Conservation (phyloP, 345 rosid genomes). For the Draba incana region DNA sequence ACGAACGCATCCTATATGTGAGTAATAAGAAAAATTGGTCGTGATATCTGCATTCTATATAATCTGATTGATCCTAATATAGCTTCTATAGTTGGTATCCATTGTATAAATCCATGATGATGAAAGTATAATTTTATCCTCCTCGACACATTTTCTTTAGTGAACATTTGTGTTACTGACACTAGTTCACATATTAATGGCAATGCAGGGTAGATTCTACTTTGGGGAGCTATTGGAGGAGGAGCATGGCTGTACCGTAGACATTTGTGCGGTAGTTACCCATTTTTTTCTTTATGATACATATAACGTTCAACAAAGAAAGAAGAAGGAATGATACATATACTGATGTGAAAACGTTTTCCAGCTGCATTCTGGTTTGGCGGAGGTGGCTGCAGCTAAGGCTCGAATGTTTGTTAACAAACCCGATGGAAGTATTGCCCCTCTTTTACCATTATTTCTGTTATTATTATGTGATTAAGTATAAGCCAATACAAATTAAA, state of each 20-base stretch:
- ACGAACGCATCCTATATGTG: constrained; percentile 66
- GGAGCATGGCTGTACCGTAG: constrained; percentile 69
- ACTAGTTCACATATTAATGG: constrained; percentile 21
- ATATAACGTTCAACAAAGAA: constrained; percentile 15
- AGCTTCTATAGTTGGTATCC: constrained; percentile 8
- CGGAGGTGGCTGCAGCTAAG: constrained; percentile 97
- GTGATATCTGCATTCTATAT: neutral
- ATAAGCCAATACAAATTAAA: constrained; percentile 4
- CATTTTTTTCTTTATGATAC: constrained; percentile 25
- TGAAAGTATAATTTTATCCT: constrained; percentile 1
- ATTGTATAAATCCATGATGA: constrained; percentile 5
- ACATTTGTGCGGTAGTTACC: constrained; percentile 66
- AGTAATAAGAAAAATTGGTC: constrained; percentile 41
- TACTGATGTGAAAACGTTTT: constrained; percentile 37
- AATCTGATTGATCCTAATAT: constrained; percentile 14
- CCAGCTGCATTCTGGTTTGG: constrained; percentile 91
- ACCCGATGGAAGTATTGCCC: constrained; percentile 88
- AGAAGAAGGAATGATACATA: constrained; percentile 16
- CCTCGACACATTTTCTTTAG: neutral
- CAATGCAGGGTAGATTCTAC: constrained; percentile 88
- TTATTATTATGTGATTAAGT: constrained; percentile 9
- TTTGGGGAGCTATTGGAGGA: constrained; percentile 76
- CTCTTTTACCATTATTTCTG: constrained; percentile 11
- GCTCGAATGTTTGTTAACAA: constrained; percentile 92
- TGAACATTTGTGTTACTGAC: constrained; percentile 19